Evolutionary conservation across 2,329 filamentous ascomycete genomes (phyloP).

Genomic region (Geoglossum cookeanum): DNA sequence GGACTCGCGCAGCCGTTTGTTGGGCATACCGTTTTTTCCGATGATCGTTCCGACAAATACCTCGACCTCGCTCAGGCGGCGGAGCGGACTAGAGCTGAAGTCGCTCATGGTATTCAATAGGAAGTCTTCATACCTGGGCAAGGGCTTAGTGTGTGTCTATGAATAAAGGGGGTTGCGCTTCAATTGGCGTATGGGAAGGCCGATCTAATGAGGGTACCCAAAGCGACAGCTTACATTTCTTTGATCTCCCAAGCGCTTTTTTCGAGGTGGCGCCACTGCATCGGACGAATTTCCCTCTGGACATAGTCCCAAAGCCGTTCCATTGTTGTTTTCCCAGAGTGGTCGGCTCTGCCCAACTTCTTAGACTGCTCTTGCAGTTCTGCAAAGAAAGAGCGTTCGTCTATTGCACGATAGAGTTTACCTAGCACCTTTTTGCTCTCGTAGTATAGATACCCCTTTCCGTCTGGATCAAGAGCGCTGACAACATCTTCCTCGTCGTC

Average conservation of each 20-base stretch:
- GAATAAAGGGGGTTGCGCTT: neutral
- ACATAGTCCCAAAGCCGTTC: constrained; percentile 12
- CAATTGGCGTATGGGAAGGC: neutral
- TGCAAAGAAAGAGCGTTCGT: constrained; percentile 48
- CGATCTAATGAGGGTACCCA: neutral
- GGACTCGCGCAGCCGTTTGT: constrained; percentile 21
- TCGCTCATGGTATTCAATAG: constrained; percentile 29
- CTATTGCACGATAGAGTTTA: constrained; percentile 48
- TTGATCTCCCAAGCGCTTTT: constrained; percentile 23
- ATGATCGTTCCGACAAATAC: constrained; percentile 39
- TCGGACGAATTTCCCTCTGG: neutral
- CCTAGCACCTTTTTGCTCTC: constrained; percentile 49
- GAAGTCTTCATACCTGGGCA: constrained; percentile 32
- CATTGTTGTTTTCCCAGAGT: constrained; percentile 11
- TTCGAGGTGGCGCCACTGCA: constrained; percentile 22
- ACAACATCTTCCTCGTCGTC: constrained; percentile 28
- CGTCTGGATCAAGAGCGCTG: constrained; percentile 25
- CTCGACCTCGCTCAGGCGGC: constrained; percentile 30
- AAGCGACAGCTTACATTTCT: constrained; percentile 23
- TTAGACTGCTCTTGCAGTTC: constrained; percentile 23
- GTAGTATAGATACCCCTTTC: constrained; percentile 38
- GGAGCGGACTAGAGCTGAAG: constrained; percentile 22
- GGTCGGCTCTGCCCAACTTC: neutral
- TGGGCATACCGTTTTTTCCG: constrained; percentile 25
- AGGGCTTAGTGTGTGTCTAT: constrained; percentile 3